Conservation (phyloP, 1,284 basidiomycete species). For the Lentinula novae-zelandiae region DNA sequence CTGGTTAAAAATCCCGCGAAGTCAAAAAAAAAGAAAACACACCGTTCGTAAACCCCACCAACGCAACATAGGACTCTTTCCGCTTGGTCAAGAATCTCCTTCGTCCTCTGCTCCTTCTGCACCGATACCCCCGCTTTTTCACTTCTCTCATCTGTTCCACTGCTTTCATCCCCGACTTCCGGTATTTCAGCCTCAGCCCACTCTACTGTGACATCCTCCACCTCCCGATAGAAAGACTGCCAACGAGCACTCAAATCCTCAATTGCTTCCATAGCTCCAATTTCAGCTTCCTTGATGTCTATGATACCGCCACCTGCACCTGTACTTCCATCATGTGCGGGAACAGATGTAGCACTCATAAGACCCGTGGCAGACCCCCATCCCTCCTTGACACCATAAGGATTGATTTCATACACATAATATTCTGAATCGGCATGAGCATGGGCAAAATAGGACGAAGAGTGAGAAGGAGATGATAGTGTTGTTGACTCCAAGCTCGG, state of each 20-base stretch:
- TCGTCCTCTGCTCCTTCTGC: conserved; percentile 27
- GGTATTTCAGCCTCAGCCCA: conserved; percentile 19
- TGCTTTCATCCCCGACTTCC: conserved; percentile 29
- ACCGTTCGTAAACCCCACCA: conserved; percentile 12
- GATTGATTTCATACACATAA: conserved; percentile 7
- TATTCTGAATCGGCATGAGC: background rate
- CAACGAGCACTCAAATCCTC: conserved; percentile 11
- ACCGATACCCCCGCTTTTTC: conserved; percentile 20
- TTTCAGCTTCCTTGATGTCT: background rate
- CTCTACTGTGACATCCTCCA: conserved; percentile 13
- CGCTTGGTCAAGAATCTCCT: conserved; percentile 32
- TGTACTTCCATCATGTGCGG: background rate
- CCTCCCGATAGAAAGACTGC: conserved; percentile 11
- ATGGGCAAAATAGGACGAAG: background rate
- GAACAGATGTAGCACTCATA: background rate
- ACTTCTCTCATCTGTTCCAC: conserved; percentile 27
- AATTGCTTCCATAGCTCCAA: conserved; percentile 8
- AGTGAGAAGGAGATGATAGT: background rate
- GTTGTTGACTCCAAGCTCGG: background rate
- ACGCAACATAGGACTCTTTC: conserved; percentile 27
- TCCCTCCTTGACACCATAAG: conserved; percentile 5
- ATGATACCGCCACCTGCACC: background rate
- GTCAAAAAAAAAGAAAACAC: background rate
- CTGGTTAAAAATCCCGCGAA: background rate
- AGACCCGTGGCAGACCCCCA: background rate